Percentiles rank a stretch among this genome's conserved stretches.
These are phyloP conservation scores for Erodium texanum DNA, from an alignment of 441 rosid genomes.

Conservation along the genomic window DNA sequence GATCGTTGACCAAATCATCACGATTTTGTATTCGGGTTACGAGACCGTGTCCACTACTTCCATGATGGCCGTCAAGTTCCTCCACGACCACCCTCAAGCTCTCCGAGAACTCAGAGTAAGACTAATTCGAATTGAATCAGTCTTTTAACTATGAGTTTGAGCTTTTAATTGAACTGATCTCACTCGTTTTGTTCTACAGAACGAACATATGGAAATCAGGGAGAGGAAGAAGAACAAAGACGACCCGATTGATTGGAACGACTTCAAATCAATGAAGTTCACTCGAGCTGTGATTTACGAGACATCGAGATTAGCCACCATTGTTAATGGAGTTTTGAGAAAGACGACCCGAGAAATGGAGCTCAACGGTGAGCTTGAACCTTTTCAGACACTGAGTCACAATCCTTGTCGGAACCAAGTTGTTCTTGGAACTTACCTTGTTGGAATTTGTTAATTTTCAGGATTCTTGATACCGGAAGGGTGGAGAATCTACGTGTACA, in stretches of 20 bases:
- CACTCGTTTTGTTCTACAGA: constrained; percentile 27
- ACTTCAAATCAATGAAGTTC: constrained; percentile 65
- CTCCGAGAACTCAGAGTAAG: constrained; percentile 73
- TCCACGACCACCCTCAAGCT: constrained; percentile 68
- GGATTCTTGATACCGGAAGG: constrained; percentile 81
- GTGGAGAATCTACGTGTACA: constrained; percentile 90
- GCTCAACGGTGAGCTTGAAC: constrained; percentile 44
- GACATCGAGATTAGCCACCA: constrained; percentile 82
- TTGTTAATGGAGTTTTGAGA: constrained; percentile 85
- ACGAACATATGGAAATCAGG: constrained; percentile 57
- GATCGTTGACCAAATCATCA: constrained; percentile 73
- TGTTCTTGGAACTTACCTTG: neutral
- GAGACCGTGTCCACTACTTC: constrained; percentile 91
- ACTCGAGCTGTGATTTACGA: constrained; percentile 88
- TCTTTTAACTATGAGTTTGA: constrained; percentile 5
- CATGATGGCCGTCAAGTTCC: constrained; percentile 85
- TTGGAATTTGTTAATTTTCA: constrained; percentile 16
- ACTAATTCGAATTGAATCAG: neutral
- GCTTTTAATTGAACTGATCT: neutral
- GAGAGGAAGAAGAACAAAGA: constrained; percentile 43
- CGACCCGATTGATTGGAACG: constrained; percentile 53
- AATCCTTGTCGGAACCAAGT: too few relatives aligned
- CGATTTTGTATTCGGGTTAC: constrained; percentile 77
- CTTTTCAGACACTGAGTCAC: too few relatives aligned
- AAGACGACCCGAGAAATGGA: constrained; percentile 78